A percentile compares a stretch with the other conserved stretches of the same genome.
phyloP scores from a whole-genome alignment of 139 green algal genomes.

The Ulvella scutata region DNA sequence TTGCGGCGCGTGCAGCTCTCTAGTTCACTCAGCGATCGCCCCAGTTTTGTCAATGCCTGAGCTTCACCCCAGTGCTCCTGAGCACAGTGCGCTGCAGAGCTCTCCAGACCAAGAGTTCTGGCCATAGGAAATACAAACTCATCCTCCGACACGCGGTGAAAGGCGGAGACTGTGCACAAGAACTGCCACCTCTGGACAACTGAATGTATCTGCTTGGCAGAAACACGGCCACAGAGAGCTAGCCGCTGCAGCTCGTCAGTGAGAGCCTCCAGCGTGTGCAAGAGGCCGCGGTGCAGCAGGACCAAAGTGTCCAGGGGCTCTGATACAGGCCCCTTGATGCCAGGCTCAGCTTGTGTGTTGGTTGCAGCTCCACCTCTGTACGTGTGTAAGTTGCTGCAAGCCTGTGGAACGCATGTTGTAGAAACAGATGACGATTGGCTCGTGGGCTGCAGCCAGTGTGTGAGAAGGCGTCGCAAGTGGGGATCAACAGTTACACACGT shows the following conservation, averaged over 20 bases:
- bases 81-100: constrained; percentile 22
- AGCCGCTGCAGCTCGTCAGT: constrained; percentile 39
- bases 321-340: background rate
- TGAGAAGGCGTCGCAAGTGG: constrained; percentile 60
- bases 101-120: background rate
- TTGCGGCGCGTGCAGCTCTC: constrained; percentile 38
- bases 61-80: constrained; percentile 54
- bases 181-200: constrained; percentile 27
- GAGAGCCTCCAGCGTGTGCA: constrained; percentile 58
- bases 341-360: constrained; percentile 5
- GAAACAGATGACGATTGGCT: no score
- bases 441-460: constrained; percentile 57
- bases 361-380: background rate
- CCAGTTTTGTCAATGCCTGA: constrained; percentile 52
- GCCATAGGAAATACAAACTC: constrained; percentile 63
- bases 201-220: background rate
- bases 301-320: constrained; percentile 47
- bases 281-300: constrained; percentile 71
- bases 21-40: constrained; percentile 57
- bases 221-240: background rate
- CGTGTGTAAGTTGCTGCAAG: background rate
- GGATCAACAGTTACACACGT: constrained; percentile 42
- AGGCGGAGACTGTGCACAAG: constrained; percentile 70
- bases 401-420: no score
- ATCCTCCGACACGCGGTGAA: constrained; percentile 78